Conservation (phyloP, 495 filamentous ascomycete genomes). For the Tuber microsphaerosporum region DNA sequence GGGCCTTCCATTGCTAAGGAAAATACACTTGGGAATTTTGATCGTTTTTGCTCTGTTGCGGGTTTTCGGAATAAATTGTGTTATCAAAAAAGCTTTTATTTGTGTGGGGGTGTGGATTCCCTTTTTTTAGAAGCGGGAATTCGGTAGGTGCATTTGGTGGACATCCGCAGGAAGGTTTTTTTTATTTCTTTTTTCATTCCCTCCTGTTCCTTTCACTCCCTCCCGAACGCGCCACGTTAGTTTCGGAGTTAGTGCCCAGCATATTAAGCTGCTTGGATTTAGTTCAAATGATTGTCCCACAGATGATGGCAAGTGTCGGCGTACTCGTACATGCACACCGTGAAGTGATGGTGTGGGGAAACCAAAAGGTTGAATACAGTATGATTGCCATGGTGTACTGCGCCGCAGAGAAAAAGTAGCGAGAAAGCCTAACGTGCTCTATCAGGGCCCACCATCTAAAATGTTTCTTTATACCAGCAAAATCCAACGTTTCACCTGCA, state of each 20-base stretch:
- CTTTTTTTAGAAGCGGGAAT: slow-evolving; percentile 1
- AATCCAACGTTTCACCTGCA: too few species aligned
- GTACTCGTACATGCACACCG: not conserved
- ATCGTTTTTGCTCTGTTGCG: not conserved
- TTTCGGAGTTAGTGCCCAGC: not conserved
- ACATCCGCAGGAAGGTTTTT: not conserved
- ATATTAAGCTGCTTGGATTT: not conserved
- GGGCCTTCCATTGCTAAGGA: not conserved
- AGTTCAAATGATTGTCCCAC: not conserved
- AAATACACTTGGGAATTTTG: not conserved
- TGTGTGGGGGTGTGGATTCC: not conserved
- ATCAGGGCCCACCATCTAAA: too few species aligned
- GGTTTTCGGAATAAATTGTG: not conserved
- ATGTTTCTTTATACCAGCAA: too few species aligned
- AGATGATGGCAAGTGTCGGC: not conserved
- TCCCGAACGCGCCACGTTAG: not conserved
- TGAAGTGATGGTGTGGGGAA: not conserved
- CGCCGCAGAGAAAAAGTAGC: not conserved
- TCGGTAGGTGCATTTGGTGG: not conserved
- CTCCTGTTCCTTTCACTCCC: not conserved
- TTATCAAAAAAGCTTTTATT: not conserved
- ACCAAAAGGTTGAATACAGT: not conserved
- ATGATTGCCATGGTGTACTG: not conserved
- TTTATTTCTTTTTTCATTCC: not conserved
- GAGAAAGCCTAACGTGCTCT: too few species aligned